These are phyloP conservation scores for Amphirosellinia nigrospora DNA, from an alignment of 495 filamentous ascomycete species.

Conservation along the genomic window DNA sequence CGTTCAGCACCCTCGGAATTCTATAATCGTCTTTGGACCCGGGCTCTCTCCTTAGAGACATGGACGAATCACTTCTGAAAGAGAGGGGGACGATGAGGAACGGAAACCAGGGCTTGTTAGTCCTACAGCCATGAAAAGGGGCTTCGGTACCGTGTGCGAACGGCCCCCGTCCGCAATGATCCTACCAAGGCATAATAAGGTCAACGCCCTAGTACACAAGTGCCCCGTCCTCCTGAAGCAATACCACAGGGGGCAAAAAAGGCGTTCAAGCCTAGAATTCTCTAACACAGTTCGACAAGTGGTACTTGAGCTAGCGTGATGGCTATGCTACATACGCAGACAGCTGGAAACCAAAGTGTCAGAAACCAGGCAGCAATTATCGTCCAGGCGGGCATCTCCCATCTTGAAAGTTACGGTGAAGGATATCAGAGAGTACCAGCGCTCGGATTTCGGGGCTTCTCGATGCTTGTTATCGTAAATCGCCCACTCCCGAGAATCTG, in stretches of 20 bases:
- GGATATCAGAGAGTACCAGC: not conserved
- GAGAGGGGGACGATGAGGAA: not conserved
- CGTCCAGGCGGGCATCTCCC: not conserved
- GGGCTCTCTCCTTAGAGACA: not conserved
- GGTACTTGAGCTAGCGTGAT: not conserved
- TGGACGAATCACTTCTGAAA: not conserved
- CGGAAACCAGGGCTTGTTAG: not conserved
- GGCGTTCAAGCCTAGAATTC: not conserved
- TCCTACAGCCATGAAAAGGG: constrained; percentile 1
- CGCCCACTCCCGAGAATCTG: constrained; percentile 1
- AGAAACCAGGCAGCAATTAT: constrained; percentile 14
- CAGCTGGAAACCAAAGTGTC: not conserved
- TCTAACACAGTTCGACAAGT: not conserved
- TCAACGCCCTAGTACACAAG: not conserved
- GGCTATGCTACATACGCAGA: not conserved
- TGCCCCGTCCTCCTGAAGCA: not conserved
- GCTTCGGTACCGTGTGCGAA: not conserved
- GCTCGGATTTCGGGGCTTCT: not conserved
- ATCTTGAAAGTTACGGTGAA: not conserved
- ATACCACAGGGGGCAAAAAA: not conserved
- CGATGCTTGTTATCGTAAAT: not conserved
- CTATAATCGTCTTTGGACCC: not conserved
- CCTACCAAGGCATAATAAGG: constrained; percentile 9
- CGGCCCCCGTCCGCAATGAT: constrained; percentile 4
- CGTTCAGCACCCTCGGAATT: not conserved